A percentile compares a stretch with the other conserved stretches of the same genome.
Evolutionary conservation across 768 basidiomycete genomes (phyloP).

Genomic region (Leccinum obscurum): DNA sequence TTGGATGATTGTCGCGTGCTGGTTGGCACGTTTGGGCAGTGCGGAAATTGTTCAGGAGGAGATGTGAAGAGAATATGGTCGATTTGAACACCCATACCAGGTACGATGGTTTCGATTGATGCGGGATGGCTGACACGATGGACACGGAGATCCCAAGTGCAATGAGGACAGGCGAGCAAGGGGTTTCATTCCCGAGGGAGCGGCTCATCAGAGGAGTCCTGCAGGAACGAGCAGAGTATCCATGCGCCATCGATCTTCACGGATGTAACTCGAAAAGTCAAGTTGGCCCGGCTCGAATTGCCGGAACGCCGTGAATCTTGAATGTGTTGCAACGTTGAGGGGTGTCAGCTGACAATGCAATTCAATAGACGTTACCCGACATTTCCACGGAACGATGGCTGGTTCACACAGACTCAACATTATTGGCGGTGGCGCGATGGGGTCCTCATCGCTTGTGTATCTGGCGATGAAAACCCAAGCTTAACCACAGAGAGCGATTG

Average conservation of each 20-base stretch:
- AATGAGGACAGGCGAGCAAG: conserved; percentile 3
- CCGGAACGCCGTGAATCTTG: conserved; percentile 1
- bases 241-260: conserved; percentile 1
- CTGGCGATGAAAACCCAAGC: conserved; percentile 1
- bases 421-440: conserved; percentile 3
- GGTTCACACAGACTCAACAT: conserved; percentile 3
- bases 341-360: background rate
- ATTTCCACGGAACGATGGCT: background rate
- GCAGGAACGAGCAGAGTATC: background rate
- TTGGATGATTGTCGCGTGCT: conserved; percentile 10
- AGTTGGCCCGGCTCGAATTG: background rate
- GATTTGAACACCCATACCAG: background rate
- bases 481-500: background rate
- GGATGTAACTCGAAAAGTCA: background rate
- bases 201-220: background rate
- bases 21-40: conserved; percentile 3
- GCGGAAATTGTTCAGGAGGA: conserved; percentile 14
- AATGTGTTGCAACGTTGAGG: background rate
- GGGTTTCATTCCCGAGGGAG: conserved; percentile 18
- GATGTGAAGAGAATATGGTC: background rate
- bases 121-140: conserved; percentile 11
- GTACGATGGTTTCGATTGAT: background rate
- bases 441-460: background rate
- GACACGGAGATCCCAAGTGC: conserved; percentile 9
- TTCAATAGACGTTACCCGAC: conserved; percentile 2